phyloP scores from a whole-genome alignment of 2,329 filamentous ascomycete genomes.

The Cytospora leucostoma region DNA sequence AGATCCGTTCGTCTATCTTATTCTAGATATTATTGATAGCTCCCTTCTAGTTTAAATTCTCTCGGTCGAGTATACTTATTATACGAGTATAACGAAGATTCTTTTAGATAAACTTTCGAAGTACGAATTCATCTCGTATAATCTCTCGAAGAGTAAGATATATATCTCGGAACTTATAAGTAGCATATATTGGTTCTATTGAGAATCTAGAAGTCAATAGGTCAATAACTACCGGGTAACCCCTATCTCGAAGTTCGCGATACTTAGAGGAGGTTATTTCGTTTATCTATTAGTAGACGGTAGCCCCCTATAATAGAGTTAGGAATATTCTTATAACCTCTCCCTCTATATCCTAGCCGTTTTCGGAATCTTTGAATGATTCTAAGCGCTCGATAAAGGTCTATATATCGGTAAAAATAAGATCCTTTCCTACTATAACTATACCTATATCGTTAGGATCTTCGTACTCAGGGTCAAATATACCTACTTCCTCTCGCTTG shows the following conservation, averaged over 20 bases:
- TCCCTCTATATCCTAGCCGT: not conserved
- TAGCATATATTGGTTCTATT: not conserved
- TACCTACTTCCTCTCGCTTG: not conserved
- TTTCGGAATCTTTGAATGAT: not conserved
- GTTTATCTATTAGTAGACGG: too few species aligned
- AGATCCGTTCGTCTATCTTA: not conserved
- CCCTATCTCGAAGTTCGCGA: not conserved
- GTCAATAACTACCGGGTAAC: not conserved
- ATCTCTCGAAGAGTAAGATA: not conserved
- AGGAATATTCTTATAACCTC: not conserved
- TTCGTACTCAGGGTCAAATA: not conserved
- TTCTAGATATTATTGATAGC: not conserved
- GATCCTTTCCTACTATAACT: not conserved
- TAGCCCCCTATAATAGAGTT: too few species aligned
- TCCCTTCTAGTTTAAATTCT: not conserved
- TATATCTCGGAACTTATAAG: not conserved
- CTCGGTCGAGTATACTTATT: not conserved
- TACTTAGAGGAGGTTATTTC: not conserved
- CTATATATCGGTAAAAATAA: not conserved
- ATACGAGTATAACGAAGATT: not conserved
- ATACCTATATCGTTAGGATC: not conserved
- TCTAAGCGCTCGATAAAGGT: not conserved
- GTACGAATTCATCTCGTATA: not conserved
- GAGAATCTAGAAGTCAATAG: not conserved
- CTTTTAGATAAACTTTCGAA: not conserved